Evolutionary conservation across 1,284 basidiomycete genomes (phyloP).

Genomic region (Trichosporon ovoides): DNA sequence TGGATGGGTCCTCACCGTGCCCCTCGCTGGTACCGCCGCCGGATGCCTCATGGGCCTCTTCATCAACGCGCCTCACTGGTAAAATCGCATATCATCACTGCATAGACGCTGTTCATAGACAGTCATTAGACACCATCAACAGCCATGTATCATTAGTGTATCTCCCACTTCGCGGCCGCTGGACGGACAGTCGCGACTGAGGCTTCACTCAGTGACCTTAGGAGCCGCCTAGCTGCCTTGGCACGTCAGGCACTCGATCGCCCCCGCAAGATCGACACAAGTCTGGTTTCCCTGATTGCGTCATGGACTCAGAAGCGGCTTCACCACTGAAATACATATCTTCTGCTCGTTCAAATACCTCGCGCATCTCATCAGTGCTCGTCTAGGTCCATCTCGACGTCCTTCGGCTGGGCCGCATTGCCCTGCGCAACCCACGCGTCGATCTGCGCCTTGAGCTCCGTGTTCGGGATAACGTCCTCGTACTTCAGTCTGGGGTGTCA

Average conservation of each 20-base stretch:
- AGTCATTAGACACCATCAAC: not conserved
- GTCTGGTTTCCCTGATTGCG: no score
- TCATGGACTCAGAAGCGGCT: no score
- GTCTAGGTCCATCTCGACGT: slow-evolving; percentile 43
- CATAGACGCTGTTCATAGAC: slow-evolving; percentile 2
- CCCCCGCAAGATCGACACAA: no score
- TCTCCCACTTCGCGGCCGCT: no score
- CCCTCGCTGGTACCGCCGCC: slow-evolving; percentile 44
- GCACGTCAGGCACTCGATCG: no score
- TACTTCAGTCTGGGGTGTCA: slow-evolving; percentile 56
- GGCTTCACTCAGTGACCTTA: no score
- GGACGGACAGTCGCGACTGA: no score
- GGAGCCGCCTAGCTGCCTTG: no score
- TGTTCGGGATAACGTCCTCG: slow-evolving; percentile 72
- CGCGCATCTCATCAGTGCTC: slow-evolving; percentile 14
- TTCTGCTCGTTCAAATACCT: no score
- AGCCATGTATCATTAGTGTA: slow-evolving; percentile 2
- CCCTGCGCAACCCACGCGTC: slow-evolving; percentile 59
- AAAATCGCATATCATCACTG: not conserved
- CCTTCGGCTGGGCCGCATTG: slow-evolving; percentile 25
- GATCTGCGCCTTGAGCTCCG: slow-evolving; percentile 60
- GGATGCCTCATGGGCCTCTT: slow-evolving; percentile 46
- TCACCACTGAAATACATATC: no score
- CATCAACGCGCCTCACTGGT: slow-evolving; percentile 45
- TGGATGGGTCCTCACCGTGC: slow-evolving; percentile 48